A percentile compares a stretch with the other conserved stretches of the same genome.
phyloP scores from a whole-genome alignment of 176 grass and related monocot genomes.

The maize (Zea mays) region Zm-B73-REFERENCE-NAM-5.0 NC_050104.1:147642501-147643000 shows the following conservation, averaged over 20 bases:
- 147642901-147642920: constrained; percentile 78
- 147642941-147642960: constrained; percentile 70
- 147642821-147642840: constrained; percentile 64
- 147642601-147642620: constrained; percentile 61
- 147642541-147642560: constrained; percentile 63
- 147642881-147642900: constrained; percentile 76
- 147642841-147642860: constrained; percentile 55
- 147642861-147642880: constrained; percentile 75
- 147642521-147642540: constrained; percentile 84
- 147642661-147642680: constrained; percentile 13
- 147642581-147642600: constrained; percentile 54
- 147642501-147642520: constrained; percentile 54
- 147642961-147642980: constrained; percentile 89
- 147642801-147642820: background rate
- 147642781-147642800: constrained; percentile 33
- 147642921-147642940: constrained; percentile 53
- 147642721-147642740: constrained; percentile 86
- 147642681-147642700: constrained; percentile 39
- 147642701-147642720: constrained; percentile 77
- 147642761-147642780: constrained; percentile 57
- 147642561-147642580: constrained; percentile 74
- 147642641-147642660: constrained; percentile 39
- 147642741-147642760: constrained; percentile 81
- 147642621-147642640: constrained; percentile 90
- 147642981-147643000: constrained; percentile 95